Evolutionary conservation across 495 filamentous ascomycete species (phyloP), one percentile per base, ranked within the genome.

Genomic region (Aspergillus mulundensis): DNA sequence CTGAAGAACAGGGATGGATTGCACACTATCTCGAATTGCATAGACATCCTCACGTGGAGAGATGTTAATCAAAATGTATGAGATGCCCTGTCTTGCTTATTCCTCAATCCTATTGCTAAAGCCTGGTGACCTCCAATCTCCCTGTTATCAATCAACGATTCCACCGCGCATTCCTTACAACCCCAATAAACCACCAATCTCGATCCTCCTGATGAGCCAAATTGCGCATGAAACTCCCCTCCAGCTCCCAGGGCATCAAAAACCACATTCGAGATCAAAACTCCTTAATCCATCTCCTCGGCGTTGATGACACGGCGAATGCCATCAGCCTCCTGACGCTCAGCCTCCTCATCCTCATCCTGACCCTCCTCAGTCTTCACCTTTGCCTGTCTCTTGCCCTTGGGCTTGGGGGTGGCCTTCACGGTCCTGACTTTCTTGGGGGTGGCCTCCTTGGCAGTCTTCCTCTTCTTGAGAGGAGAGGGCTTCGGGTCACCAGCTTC

Each of bases 391-490:
- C 16, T 16, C 16, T 36, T 50, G 42, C 20, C 42, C 42, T 44
- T 44, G 19, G 3, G 12, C 19, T 44, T 44, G 2, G 42, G 11
- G 12, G 42, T 44, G 19, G 38, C 12, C 12, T n/a, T 24, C 45
- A 3, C n/a, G 7, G 32, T 4, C 2, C 5, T 36, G 12, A 10
- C 2, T 10, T 15, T 36, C 32, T 36, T 36, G 32, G 7, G 32
- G 12, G 32, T 36, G 8, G 4, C 25, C 11, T 36, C 11, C 32
- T 36, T 36, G 8, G 8, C 32, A 2, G 24, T 18, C 50, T 34
- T 30, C n/a, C 25, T 53, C 50, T 53, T 53, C 50, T 53, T 53
- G 8, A 1, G n/a, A 39, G 50, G 50, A 5, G 36, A 25, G 12
- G 49, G 20, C 8, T 1, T 25, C 18, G 43, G 15, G 1, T n/a